Evolutionary conservation across 495 filamentous ascomycete genomes (phyloP).

Genomic region (Choiromyces venosus): DNA sequence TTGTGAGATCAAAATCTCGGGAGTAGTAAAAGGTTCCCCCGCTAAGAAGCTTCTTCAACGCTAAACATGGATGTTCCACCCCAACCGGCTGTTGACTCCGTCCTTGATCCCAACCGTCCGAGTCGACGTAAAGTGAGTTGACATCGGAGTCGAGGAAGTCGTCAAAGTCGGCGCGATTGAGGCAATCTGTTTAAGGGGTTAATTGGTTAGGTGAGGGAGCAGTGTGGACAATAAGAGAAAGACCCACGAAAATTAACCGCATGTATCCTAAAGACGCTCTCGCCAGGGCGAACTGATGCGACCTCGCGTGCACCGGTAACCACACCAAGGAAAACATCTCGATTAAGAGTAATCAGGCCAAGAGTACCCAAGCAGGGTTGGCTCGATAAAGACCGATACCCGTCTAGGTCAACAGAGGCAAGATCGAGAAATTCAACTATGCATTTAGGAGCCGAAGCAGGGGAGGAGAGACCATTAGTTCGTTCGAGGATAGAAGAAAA

Average conservation of each 20-base stretch:
- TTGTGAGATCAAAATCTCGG: conserved; percentile 91
- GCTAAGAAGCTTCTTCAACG: conserved; percentile 81
- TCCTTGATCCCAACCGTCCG: conserved; percentile 56
- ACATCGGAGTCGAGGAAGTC: conserved; percentile 57
- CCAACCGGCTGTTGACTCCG: conserved; percentile 54
- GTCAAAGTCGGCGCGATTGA: conserved; percentile 80
- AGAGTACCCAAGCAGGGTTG: conserved; percentile 80
- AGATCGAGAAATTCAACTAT: conserved; percentile 76
- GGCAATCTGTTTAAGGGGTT: conserved; percentile 56
- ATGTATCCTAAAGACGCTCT: conserved; percentile 80
- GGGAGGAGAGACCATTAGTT: conserved; percentile 17
- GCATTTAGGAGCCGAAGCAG: conserved; percentile 55
- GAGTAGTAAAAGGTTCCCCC: conserved; percentile 99
- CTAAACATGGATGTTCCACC: conserved; percentile 79
- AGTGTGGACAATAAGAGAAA: neutral
- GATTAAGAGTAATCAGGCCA: conserved; percentile 75
- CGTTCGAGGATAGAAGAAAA: conserved; percentile 46
- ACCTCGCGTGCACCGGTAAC: conserved; percentile 70
- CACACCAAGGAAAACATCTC: conserved; percentile 89
- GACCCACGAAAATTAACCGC: conserved; percentile 76
- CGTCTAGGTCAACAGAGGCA: conserved; percentile 60
- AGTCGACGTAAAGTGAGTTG: conserved; percentile 51
- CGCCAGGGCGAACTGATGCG: conserved; percentile 75
- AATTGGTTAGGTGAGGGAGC: conserved; percentile 1
- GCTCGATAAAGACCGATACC: conserved; percentile 67